phyloP scores from a whole-genome alignment of 2,329 filamentous ascomycete species.

The Triangularia verruculosa region DNA sequence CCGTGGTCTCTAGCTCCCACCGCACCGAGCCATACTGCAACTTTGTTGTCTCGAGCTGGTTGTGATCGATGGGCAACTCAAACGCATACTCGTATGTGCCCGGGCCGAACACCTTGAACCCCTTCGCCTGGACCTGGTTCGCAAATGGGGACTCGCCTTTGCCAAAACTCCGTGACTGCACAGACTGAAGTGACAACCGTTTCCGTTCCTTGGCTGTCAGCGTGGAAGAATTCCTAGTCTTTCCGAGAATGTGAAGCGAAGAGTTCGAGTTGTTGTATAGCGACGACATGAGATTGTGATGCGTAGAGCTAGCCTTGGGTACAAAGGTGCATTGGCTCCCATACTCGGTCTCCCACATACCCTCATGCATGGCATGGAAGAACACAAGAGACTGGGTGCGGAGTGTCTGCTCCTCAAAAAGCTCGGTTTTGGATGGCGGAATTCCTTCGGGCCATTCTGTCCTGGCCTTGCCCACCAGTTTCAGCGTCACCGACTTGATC shows the following conservation, averaged over 20 bases:
- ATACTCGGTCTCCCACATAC: constrained; percentile 56
- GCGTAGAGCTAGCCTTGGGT: constrained; percentile 40
- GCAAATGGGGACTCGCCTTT: constrained; percentile 70
- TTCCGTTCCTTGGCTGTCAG: constrained; percentile 54
- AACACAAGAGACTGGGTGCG: constrained; percentile 89
- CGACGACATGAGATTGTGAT: constrained; percentile 31
- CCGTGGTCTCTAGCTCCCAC: constrained; percentile 80
- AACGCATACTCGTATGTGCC: constrained; percentile 69
- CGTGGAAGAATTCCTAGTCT: constrained; percentile 30
- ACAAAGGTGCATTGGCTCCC: constrained; percentile 61
- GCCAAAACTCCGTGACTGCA: constrained; percentile 79
- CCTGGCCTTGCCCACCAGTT: constrained; percentile 77
- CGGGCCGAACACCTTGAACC: constrained; percentile 82
- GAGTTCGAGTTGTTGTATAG: constrained; percentile 33
- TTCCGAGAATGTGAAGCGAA: constrained; percentile 33
- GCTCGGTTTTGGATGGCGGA: constrained; percentile 78
- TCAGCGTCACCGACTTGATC: constrained; percentile 85
- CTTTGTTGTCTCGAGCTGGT: constrained; percentile 83
- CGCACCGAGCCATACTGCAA: constrained; percentile 82
- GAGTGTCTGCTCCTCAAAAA: constrained; percentile 79
- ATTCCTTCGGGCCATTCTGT: constrained; percentile 98
- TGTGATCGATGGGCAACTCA: constrained; percentile 84
- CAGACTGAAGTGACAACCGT: constrained; percentile 74
- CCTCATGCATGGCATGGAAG: constrained; percentile 73
- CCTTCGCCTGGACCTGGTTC: constrained; percentile 59